Conservation (phyloP, 176 grass and related monocot species). For the Avena sativa region DNA sequence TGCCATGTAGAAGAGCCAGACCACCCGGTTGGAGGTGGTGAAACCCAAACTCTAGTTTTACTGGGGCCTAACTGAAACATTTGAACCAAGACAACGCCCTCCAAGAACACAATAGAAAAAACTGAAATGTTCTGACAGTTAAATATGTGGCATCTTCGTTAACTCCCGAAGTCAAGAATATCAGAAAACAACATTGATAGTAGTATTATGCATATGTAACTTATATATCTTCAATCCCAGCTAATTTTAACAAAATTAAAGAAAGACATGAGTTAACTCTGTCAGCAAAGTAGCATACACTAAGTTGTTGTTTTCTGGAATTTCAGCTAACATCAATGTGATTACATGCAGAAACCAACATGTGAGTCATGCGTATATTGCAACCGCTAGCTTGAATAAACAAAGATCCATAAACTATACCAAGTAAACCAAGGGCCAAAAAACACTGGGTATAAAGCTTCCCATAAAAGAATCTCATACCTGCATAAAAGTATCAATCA, state of each 20-base stretch:
- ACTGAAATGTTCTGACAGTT: background rate
- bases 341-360: slow-evolving; percentile 88
- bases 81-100: no score
- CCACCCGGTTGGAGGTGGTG: no score
- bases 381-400: slow-evolving; percentile 61
- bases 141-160: background rate
- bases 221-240: slow-evolving; percentile 1
- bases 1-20: no score
- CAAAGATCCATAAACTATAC: slow-evolving; percentile 44
- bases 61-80: no score
- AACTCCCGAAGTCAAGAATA: no score
- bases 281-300: slow-evolving; percentile 62
- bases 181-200: background rate
- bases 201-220: background rate
- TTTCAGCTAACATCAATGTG: slow-evolving; percentile 93
- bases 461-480: slow-evolving; percentile 88
- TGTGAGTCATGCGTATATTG: slow-evolving; percentile 60
- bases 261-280: background rate
- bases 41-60: no score
- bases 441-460: slow-evolving; percentile 79
- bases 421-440: slow-evolving; percentile 67
- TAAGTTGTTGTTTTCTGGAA: slow-evolving; percentile 88
- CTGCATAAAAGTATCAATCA: slow-evolving; percentile 40
- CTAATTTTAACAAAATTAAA: slow-evolving; percentile 20
- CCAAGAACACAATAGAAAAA: slow-evolving; percentile 3